Percentiles rank a stretch among this genome's conserved stretches.
These are phyloP conservation scores for Mallotus nudiflorus DNA, from an alignment of 345 rosid genomes.

Conservation along the genomic window DNA sequence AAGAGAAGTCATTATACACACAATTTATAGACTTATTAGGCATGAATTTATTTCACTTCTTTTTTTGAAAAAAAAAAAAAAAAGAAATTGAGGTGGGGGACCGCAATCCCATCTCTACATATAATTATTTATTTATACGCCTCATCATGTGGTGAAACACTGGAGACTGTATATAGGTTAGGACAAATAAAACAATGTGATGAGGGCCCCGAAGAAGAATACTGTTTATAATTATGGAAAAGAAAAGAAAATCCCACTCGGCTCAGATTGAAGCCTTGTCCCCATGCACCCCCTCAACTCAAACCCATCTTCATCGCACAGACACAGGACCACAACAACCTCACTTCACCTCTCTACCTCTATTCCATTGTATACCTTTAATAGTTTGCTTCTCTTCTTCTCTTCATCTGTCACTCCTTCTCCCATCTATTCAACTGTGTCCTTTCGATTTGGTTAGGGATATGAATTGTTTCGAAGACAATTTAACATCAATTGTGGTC, in stretches of 20 bases:
- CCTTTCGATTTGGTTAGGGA: background rate
- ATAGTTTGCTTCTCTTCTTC: background rate
- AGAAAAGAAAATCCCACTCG: slow-evolving; percentile 6
- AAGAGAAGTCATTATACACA: too few relatives aligned
- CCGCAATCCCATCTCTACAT: too few relatives aligned
- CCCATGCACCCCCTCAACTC: background rate
- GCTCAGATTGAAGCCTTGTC: slow-evolving; percentile 12
- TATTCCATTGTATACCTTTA: background rate
- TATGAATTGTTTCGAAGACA: background rate
- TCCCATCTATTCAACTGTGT: background rate
- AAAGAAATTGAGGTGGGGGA: too few relatives aligned
- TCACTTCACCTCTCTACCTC: too few relatives aligned
- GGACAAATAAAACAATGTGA: slow-evolving; percentile 7
- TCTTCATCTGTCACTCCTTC: background rate
- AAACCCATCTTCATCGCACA: background rate
- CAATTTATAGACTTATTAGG: too few relatives aligned
- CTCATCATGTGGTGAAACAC: too few relatives aligned
- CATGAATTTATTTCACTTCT: too few relatives aligned
- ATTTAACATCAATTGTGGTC: background rate
- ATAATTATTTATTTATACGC: too few relatives aligned
- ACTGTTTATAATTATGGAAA: background rate
- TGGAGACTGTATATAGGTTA: background rate
- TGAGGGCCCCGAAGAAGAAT: background rate
- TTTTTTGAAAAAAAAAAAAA: too few relatives aligned
- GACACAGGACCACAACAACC: slow-evolving; percentile 4